Evolutionary conservation across 768 basidiomycete genomes (phyloP), one percentile per base, ranked within the genome.

Genomic region (Rhizopogon rudus): DNA sequence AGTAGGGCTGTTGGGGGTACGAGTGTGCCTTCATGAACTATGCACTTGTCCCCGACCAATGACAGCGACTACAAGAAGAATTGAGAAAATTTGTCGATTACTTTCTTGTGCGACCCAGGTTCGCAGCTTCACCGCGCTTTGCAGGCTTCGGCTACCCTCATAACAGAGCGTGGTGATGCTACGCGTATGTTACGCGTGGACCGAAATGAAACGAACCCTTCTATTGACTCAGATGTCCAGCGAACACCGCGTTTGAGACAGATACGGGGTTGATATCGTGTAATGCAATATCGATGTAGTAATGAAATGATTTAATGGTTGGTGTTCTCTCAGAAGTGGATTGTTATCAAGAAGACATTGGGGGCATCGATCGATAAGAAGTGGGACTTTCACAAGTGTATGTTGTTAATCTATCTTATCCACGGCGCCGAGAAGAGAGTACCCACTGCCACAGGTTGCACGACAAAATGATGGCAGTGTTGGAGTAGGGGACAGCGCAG

Each of bases 231-330:
- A 84, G 83, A 73, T 81, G 74, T 76, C 73, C 70, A 56, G 65
- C 89, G 81, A 73, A 65, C 60, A 73, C 83, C 73, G 74, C 75
- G 73, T 76, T 76, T 87, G 86, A 82, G 92, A 95, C 92, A 95
- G 93, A 93, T 95, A 93, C 91, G 92, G 80, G 88, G 90, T 76
- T 55, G 40, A 70, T 67, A 70, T 65, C 3, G 44, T 53, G 35
- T 29, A 7, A 8, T 41, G 20, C 16, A 3, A 31, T 44, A 56
- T 42, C 29, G 16, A 20, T 46, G 37, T 37, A 25, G 25, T 25
- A 25, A 25, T 25, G n/a, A 40, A 48, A 14, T 13, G 10, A 44
- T 31, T 42, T 40, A n/a, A 1, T 50, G 3, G 12, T 35, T 33
- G 12, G n/a, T 46, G 17, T 13, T 13, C 4, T 37, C 35, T 37